Percentiles rank a stretch among this genome's conserved stretches.
Conservation (phyloP, 148 eudicot genomes). For the Salicornia ramosissima region DNA sequence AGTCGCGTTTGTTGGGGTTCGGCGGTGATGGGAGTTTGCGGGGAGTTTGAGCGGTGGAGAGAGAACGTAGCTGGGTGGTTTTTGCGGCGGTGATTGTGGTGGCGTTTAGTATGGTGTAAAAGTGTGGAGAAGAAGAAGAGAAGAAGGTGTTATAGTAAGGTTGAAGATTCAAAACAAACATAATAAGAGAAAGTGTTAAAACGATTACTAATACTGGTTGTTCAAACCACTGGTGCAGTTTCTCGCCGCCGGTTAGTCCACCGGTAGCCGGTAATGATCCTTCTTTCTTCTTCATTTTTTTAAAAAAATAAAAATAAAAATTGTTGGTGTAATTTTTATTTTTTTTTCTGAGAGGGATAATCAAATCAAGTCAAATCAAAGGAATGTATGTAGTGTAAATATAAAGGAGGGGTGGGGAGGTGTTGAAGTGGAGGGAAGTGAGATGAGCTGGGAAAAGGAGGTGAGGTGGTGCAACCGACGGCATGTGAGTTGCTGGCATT, state of each 20-base stretch:
- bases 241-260: slow-evolving; percentile 20
- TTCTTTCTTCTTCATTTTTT: slow-evolving; percentile 26
- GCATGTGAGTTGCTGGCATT: slow-evolving; percentile 23
- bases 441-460: slow-evolving; percentile 9
- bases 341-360: background rate
- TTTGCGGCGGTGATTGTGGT: slow-evolving; percentile 8
- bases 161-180: slow-evolving; percentile 49
- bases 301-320: background rate
- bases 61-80: slow-evolving; percentile 7
- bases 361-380: too few species aligned
- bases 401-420: too few species aligned
- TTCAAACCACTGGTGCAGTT: slow-evolving; percentile 37
- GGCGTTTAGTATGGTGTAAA: slow-evolving; percentile 12
- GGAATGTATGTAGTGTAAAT: too few species aligned
- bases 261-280: slow-evolving; percentile 22
- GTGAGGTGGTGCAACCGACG: slow-evolving; percentile 28
- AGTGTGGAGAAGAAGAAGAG: slow-evolving; percentile 29
- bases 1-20: slow-evolving; percentile 37
- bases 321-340: too few species aligned
- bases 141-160: slow-evolving; percentile 53
- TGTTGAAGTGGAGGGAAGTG: too few species aligned
- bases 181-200: slow-evolving; percentile 39
- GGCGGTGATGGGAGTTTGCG: background rate
- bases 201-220: slow-evolving; percentile 48
- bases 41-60: slow-evolving; percentile 2